Evolutionary conservation across 495 filamentous ascomycete species (phyloP).

Genomic region (Penicillium turbatum): DNA sequence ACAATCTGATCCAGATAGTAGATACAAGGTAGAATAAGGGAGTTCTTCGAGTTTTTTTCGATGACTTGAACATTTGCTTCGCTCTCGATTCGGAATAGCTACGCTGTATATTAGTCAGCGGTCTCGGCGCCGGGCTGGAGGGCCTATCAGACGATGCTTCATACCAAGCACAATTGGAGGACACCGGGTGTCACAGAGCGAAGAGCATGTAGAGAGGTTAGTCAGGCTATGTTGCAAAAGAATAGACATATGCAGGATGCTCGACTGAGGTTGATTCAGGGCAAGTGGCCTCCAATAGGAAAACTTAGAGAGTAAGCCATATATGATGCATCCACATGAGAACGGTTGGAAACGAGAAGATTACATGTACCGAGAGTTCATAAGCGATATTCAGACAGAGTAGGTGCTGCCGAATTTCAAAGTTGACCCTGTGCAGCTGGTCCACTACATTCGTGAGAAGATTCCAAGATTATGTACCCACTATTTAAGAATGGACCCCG

Average conservation of each 20-base stretch:
- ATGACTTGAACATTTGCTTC: conserved; percentile 16
- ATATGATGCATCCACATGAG: neutral
- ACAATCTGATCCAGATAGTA: neutral
- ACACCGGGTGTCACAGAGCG: too few species aligned
- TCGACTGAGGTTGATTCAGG: neutral
- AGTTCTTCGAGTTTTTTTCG: conserved; percentile 1
- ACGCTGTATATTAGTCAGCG: conserved; percentile 12
- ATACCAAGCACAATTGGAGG: conserved; percentile 20
- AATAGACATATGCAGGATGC: neutral
- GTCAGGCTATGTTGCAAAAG: too few species aligned
- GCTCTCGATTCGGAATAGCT: conserved; percentile 15
- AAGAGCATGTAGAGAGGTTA: too few species aligned
- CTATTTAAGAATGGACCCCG: neutral
- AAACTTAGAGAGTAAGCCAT: neutral
- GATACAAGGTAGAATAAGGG: neutral
- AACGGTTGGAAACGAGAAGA: neutral
- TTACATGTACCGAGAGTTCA: neutral
- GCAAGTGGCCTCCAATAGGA: conserved; percentile 1
- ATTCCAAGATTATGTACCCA: neutral
- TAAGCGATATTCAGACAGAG: neutral
- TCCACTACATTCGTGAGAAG: too few species aligned
- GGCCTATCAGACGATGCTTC: conserved; percentile 12
- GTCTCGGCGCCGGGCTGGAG: too few species aligned
- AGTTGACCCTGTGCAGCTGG: too few species aligned
- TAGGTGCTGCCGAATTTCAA: too few species aligned